Conservation (phyloP, 1,284 basidiomycete species). For the Tilletia walkeri region DNA sequence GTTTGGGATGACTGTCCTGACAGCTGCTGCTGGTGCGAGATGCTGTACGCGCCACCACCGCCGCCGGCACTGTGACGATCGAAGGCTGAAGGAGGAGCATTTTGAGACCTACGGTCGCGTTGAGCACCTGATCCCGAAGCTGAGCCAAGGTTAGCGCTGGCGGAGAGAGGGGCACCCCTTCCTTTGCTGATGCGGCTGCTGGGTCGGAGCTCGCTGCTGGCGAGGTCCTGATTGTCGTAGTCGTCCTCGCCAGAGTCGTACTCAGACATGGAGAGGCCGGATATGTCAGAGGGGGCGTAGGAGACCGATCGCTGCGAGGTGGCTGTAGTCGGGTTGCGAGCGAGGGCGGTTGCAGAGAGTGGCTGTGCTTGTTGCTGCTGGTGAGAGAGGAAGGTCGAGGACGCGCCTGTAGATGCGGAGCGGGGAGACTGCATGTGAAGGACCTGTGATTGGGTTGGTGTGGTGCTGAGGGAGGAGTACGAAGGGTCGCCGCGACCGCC, state of each 20-base stretch:
- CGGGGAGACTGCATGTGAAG: slow-evolving; percentile 26
- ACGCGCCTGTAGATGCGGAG: slow-evolving; percentile 24
- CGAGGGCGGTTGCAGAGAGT: slow-evolving; percentile 25
- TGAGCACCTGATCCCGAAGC: neutral
- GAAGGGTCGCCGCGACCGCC: slow-evolving; percentile 19
- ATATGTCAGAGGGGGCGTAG: slow-evolving; percentile 42
- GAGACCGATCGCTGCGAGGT: slow-evolving; percentile 33
- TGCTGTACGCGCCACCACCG: neutral
- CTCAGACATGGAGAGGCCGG: slow-evolving; percentile 40
- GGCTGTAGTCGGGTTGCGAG: slow-evolving; percentile 25
- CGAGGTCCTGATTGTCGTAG: slow-evolving; percentile 8
- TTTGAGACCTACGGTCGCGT: neutral
- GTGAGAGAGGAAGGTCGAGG: slow-evolving; percentile 23
- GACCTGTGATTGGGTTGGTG: slow-evolving; percentile 36
- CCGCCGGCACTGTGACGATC: neutral
- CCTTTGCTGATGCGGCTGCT: slow-evolving; percentile 11
- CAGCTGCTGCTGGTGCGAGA: slow-evolving; percentile 1
- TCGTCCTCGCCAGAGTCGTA: slow-evolving; percentile 43
- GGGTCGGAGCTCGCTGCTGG: slow-evolving; percentile 2
- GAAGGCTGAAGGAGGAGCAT: slow-evolving; percentile 6
- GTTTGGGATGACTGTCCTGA: slow-evolving; percentile 2
- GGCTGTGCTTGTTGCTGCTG: slow-evolving; percentile 25
- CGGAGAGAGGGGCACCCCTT: neutral
- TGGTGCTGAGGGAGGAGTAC: slow-evolving; percentile 38
- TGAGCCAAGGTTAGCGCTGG: neutral